These are phyloP conservation scores for Phytopythium aichiense DNA, from an alignment of 352 stramenopile species.

Conservation along the genomic window DNA sequence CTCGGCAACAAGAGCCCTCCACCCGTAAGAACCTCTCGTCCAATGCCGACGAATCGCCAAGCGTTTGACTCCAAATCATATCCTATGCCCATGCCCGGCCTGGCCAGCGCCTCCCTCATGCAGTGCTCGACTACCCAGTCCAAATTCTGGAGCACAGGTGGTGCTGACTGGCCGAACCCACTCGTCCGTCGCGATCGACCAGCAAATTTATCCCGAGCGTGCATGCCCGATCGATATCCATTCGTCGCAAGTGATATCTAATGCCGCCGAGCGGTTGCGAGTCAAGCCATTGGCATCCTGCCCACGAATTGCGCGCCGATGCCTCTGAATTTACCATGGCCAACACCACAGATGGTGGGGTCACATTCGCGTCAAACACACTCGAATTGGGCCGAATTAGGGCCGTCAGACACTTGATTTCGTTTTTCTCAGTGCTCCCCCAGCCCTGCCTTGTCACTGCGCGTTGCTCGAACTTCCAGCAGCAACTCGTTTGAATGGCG, in stretches of 20 bases:
- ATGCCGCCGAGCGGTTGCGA: not conserved
- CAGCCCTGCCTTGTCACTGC: not conserved
- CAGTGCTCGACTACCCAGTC: too few species aligned
- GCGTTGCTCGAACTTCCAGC: not conserved
- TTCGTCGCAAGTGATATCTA: not conserved
- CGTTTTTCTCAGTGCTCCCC: not conserved
- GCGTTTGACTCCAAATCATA: too few species aligned
- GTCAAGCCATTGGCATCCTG: not conserved
- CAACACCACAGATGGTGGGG: not conserved
- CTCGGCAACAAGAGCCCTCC: too few species aligned
- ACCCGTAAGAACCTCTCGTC: too few species aligned
- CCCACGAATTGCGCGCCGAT: not conserved
- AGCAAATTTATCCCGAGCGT: slow-evolving; percentile 2
- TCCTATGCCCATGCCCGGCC: too few species aligned
- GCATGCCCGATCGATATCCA: slow-evolving; percentile 5
- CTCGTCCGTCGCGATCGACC: not conserved
- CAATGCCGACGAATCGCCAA: too few species aligned
- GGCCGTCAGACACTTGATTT: not conserved
- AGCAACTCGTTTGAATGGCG: not conserved
- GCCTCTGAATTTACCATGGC: not conserved
- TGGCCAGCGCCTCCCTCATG: too few species aligned
- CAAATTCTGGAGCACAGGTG: too few species aligned
- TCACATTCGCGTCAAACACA: too few species aligned
- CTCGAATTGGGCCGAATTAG: not conserved
- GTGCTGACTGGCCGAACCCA: not conserved